Percentiles rank a stretch among this genome's conserved stretches.
Evolutionary conservation across 768 basidiomycete genomes (phyloP).

Genomic region (Tulasnella sp.): DNA sequence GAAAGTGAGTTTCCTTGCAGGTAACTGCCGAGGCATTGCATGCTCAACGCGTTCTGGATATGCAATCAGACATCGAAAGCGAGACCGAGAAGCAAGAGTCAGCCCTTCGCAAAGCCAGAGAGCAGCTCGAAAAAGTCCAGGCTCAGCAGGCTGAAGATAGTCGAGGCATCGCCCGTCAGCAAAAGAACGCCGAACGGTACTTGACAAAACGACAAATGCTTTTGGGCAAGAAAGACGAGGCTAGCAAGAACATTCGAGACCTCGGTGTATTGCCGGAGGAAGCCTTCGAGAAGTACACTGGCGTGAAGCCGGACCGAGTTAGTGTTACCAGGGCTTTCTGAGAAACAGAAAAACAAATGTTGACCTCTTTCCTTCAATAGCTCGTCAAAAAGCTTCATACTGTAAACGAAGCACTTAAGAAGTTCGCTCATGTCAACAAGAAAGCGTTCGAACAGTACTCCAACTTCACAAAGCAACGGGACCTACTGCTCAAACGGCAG

Average conservation of each 20-base stretch:
- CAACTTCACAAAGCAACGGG: constrained; percentile 95
- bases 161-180: constrained; percentile 78
- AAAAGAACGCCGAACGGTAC: constrained; percentile 93
- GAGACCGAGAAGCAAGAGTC: constrained; percentile 54
- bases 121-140: constrained; percentile 62
- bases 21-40: not conserved
- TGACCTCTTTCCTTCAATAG: constrained; percentile 36
- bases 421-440: constrained; percentile 98
- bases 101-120: constrained; percentile 54
- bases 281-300: constrained; percentile 91
- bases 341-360: not conserved
- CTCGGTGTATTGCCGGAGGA: constrained; percentile 95
- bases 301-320: constrained; percentile 80
- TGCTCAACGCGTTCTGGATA: not conserved
- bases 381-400: constrained; percentile 87
- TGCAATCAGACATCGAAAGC: constrained; percentile 53
- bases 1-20: constrained; percentile 39
- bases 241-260: constrained; percentile 90
- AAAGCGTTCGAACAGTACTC: constrained; percentile 98
- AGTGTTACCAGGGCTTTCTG: constrained; percentile 27
- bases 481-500: constrained; percentile 76
- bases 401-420: constrained; percentile 88
- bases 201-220: constrained; percentile 88
- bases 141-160: constrained; percentile 79
- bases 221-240: constrained; percentile 78